Percentiles rank a stretch among this genome's conserved stretches.
Evolutionary conservation across 192 early-diverging fungal species (phyloP).

Genomic region (Neocallimastix lanati): DNA sequence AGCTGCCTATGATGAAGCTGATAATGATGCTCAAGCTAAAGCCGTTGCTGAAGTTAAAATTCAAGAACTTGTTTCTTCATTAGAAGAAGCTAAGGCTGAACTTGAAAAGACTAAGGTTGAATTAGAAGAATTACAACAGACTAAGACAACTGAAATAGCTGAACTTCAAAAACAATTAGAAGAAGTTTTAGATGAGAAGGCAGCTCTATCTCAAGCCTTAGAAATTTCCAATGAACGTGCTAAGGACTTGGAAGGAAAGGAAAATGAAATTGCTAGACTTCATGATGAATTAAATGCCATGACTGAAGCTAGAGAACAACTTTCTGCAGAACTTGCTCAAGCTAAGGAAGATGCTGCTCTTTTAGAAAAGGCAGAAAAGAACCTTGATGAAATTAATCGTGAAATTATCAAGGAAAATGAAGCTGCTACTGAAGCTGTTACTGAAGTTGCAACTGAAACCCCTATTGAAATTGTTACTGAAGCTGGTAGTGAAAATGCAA

Average conservation of each 20-base stretch:
- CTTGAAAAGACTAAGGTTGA: neutral
- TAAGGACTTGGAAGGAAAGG: neutral
- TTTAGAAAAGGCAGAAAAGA: neutral
- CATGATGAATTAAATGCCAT: neutral
- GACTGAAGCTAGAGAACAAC: neutral
- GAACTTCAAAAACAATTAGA: neutral
- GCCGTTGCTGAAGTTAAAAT: neutral
- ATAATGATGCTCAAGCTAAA: neutral
- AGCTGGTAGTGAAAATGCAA: too few relatives aligned
- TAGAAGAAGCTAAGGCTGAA: neutral
- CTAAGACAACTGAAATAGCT: neutral
- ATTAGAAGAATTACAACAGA: neutral
- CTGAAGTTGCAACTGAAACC: too few relatives aligned
- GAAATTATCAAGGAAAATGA: neutral
- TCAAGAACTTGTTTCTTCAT: neutral
- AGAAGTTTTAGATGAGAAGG: neutral
- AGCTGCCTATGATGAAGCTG: neutral
- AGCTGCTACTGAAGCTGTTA: too few relatives aligned
- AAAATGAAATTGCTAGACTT: neutral
- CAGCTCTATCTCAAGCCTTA: neutral
- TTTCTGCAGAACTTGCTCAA: neutral
- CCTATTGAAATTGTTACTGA: too few relatives aligned
- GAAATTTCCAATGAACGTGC: neutral
- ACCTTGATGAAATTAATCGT: neutral
- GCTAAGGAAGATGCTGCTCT: neutral